Percentiles rank a stretch among this genome's conserved stretches.
Conservation (phyloP, 2,329 filamentous ascomycete genomes). For the Talaromyces sp. region DNA sequence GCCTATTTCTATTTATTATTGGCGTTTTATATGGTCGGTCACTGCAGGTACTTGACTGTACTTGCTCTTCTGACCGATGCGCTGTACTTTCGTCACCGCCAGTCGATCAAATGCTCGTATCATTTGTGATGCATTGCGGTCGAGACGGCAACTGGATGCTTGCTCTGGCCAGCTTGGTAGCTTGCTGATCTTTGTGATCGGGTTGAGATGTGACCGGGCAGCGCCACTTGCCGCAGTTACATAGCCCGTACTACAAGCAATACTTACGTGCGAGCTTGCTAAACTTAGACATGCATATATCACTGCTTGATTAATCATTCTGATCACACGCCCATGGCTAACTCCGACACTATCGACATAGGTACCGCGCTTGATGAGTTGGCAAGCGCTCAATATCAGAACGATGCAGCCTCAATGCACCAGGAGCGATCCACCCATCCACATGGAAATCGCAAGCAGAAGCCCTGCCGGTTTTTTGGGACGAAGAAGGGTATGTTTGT, state of each 20-base stretch:
- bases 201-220: not conserved
- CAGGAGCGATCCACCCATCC: constrained; percentile 18
- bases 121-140: not conserved
- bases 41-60: constrained; percentile 5
- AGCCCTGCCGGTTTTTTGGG: constrained; percentile 37
- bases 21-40: not conserved
- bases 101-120: constrained; percentile 13
- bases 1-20: constrained; percentile 6
- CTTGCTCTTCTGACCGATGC: constrained; percentile 14
- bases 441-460: constrained; percentile 21
- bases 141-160: not conserved
- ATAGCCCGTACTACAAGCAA: constrained; percentile 5
- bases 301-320: constrained; percentile 1
- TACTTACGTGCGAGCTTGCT: not conserved
- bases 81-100: constrained; percentile 16
- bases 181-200: not conserved
- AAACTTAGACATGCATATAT: not conserved
- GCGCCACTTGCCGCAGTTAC: constrained; percentile 13
- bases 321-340: constrained; percentile 25
- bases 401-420: constrained; percentile 19
- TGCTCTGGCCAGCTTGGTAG: not conserved
- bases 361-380: constrained; percentile 22
- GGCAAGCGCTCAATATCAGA: constrained; percentile 26
- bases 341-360: constrained; percentile 19
- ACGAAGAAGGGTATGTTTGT: constrained; percentile 37